These are phyloP conservation scores for Hypericum androsaemum DNA, from an alignment of 345 rosid genomes.

Conservation along the genomic window DNA sequence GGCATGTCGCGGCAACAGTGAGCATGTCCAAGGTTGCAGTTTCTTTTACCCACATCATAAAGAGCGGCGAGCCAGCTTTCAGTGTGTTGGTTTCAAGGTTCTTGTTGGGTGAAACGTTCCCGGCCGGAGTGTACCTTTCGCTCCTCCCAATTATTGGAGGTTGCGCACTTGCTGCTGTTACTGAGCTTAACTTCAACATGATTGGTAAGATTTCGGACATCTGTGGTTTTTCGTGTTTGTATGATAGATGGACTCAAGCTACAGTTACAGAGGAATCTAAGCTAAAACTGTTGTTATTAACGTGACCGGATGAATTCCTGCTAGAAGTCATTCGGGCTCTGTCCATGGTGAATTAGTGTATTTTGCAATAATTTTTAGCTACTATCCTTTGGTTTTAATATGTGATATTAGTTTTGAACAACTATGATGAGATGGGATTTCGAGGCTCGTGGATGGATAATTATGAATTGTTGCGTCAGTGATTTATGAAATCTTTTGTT, in stretches of 20 bases:
- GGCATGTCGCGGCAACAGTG: no score
- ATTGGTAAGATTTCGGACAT: conserved; percentile 19
- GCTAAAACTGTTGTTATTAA: background rate
- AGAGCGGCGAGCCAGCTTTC: no score
- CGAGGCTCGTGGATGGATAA: background rate
- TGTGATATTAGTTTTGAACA: no score
- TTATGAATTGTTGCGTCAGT: conserved; percentile 1
- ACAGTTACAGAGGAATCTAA: no score
- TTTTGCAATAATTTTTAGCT: no score
- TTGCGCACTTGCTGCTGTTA: conserved; percentile 91
- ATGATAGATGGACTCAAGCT: no score
- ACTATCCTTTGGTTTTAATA: no score
- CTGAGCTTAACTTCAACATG: conserved; percentile 99
- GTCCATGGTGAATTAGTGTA: conserved; percentile 3
- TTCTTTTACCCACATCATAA: no score
- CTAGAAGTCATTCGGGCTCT: background rate
- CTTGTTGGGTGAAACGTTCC: conserved; percentile 75
- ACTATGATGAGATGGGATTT: no score
- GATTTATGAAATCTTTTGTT: conserved; percentile 4
- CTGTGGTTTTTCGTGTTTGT: no score
- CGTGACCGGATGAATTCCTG: background rate
- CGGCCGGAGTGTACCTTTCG: conserved; percentile 66
- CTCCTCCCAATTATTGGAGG: conserved; percentile 97
- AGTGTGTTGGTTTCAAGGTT: background rate
- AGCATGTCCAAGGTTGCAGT: no score